Evolutionary conservation across 2,329 filamentous ascomycete species (phyloP).

Genomic region (Tothia fuscella): DNA sequence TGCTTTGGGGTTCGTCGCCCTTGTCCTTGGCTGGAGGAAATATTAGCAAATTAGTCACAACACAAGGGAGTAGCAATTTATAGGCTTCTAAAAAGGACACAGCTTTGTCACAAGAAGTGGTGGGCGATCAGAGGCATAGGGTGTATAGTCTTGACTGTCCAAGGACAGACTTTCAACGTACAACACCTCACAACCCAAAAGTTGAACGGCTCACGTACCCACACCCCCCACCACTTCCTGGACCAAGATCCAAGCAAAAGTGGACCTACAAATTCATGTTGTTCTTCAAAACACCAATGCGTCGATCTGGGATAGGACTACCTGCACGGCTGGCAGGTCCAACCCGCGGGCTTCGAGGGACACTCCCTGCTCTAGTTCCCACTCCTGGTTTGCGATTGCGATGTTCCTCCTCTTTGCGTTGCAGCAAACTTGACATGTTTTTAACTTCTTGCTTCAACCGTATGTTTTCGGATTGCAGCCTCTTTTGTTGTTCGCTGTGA

Average conservation of each 20-base stretch:
- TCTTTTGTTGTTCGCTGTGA: constrained; percentile 6
- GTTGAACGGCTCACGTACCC: constrained; percentile 8
- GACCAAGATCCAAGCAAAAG: neutral
- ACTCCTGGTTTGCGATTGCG: constrained; percentile 20
- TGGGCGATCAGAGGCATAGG: constrained; percentile 4
- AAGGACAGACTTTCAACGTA: constrained; percentile 8
- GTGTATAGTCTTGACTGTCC: constrained; percentile 8
- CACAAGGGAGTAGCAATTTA: neutral
- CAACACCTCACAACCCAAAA: neutral
- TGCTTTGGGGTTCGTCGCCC: constrained; percentile 7
- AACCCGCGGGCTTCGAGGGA: constrained; percentile 22
- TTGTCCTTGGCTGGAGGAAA: constrained; percentile 4
- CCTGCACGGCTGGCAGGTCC: constrained; percentile 16
- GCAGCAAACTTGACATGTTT: constrained; percentile 19
- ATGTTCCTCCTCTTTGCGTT: constrained; percentile 24
- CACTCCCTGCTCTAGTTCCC: constrained; percentile 24
- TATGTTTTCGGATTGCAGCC: neutral
- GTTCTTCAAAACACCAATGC: constrained; percentile 10
- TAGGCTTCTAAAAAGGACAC: neutral
- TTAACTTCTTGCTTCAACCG: constrained; percentile 15
- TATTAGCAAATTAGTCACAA: constrained; percentile 1
- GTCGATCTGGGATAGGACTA: constrained; percentile 10
- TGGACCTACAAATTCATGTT: constrained; percentile 9
- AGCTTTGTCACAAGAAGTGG: constrained; percentile 6
- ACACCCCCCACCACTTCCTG: constrained; percentile 8